Evolutionary conservation across 768 basidiomycete species (phyloP).

Genomic region (Phlebiopsis gigantea): DNA sequence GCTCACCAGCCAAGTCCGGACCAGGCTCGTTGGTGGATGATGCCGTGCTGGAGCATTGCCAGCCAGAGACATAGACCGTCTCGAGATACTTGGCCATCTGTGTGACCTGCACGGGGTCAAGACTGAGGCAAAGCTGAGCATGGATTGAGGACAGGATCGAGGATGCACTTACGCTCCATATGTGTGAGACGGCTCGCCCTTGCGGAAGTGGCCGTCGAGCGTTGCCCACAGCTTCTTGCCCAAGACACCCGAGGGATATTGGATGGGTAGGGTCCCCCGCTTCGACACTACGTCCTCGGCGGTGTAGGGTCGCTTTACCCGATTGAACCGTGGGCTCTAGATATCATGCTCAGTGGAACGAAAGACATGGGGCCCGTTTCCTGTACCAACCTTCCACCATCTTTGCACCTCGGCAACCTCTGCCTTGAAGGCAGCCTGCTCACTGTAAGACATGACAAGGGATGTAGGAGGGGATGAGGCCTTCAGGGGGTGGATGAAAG

Average conservation of each 20-base stretch:
- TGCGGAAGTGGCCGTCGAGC: slow-evolving; percentile 71
- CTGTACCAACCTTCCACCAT: slow-evolving; percentile 80
- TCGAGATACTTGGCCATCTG: slow-evolving; percentile 99
- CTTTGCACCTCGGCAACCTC: slow-evolving; percentile 84
- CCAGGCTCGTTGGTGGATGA: slow-evolving; percentile 94
- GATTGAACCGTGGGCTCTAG: slow-evolving; percentile 81
- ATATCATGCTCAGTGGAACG: no score
- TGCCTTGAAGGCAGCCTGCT: slow-evolving; percentile 64
- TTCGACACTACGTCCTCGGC: slow-evolving; percentile 92
- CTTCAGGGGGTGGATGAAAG: not conserved
- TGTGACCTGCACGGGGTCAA: slow-evolving; percentile 96
- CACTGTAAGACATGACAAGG: slow-evolving; percentile 46
- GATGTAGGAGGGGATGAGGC: not conserved
- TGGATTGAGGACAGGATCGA: not conserved
- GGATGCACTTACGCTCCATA: slow-evolving; percentile 87
- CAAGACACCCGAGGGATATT: slow-evolving; percentile 80
- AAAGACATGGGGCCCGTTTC: no score
- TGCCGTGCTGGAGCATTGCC: slow-evolving; percentile 93
- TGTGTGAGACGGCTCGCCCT: slow-evolving; percentile 84
- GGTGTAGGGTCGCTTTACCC: slow-evolving; percentile 87
- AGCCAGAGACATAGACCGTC: slow-evolving; percentile 97
- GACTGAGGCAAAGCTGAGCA: slow-evolving; percentile 40
- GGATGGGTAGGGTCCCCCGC: slow-evolving; percentile 79
- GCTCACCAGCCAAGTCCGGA: slow-evolving; percentile 90
- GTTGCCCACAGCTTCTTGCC: slow-evolving; percentile 83